Conservation (phyloP, 2,329 filamentous ascomycete genomes). For the Verticillium nubilum region DNA sequence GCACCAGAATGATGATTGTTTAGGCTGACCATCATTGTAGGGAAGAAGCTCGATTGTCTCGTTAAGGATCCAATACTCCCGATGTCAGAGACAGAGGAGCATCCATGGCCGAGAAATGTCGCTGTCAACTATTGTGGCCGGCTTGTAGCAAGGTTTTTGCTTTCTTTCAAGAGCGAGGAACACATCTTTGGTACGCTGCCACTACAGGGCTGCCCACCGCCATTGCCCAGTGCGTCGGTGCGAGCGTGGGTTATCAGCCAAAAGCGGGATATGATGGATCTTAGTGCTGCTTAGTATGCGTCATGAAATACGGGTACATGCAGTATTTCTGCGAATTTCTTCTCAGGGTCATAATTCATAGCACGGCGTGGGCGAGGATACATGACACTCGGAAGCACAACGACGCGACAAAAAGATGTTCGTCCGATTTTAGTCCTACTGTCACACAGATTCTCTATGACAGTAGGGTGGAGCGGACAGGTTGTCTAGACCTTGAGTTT, state of each 20-base stretch:
- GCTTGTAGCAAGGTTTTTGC: conserved; percentile 46
- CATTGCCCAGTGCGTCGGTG: neutral
- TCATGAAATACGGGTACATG: neutral
- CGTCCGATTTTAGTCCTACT: conserved; percentile 61
- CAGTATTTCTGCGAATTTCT: neutral
- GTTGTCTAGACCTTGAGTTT: conserved; percentile 61
- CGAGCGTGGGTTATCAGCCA: neutral
- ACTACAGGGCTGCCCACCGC: neutral
- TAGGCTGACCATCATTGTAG: conserved; percentile 28
- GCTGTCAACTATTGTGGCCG: conserved; percentile 47
- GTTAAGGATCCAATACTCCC: conserved; percentile 40
- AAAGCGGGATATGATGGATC: neutral
- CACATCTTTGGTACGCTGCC: conserved; percentile 34
- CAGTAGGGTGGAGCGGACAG: conserved; percentile 62
- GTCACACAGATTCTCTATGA: conserved; percentile 48
- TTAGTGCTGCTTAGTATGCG: neutral
- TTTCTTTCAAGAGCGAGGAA: conserved; percentile 47
- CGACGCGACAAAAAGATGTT: conserved; percentile 33
- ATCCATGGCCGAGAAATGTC: conserved; percentile 42
- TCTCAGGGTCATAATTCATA: neutral
- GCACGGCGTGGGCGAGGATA: neutral
- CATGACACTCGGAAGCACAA: neutral
- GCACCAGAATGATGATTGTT: neutral
- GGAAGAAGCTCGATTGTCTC: conserved; percentile 37
- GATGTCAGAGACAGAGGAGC: conserved; percentile 27